These are phyloP conservation scores for Suillus sp. DNA, from an alignment of 768 basidiomycete genomes.

Conservation along the genomic window DNA sequence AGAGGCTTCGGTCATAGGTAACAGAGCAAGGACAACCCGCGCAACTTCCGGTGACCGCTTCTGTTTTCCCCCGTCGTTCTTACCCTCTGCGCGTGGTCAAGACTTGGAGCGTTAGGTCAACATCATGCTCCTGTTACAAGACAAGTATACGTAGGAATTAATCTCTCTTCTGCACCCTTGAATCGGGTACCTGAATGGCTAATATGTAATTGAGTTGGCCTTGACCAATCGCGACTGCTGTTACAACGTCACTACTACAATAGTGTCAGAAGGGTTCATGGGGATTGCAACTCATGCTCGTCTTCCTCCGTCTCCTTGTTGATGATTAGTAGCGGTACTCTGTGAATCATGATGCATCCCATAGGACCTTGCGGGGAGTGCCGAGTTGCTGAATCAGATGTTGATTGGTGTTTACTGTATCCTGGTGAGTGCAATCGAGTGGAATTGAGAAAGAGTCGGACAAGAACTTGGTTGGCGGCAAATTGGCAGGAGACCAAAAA, in stretches of 20 bases:
- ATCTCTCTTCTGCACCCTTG: background rate
- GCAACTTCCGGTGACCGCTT: background rate
- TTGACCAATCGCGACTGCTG: background rate
- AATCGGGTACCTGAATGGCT: constrained; percentile 4
- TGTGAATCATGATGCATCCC: background rate
- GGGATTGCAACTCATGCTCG: background rate
- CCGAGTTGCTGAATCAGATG: constrained; percentile 5
- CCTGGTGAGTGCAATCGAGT: constrained; percentile 5
- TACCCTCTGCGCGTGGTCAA: background rate
- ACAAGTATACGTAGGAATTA: background rate
- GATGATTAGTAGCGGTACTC: background rate
- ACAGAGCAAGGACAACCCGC: background rate
- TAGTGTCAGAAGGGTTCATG: background rate
- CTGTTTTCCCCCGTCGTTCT: background rate
- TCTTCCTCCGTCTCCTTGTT: background rate
- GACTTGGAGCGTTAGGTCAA: background rate
- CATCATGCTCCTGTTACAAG: background rate
- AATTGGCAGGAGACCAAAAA: constrained; percentile 7
- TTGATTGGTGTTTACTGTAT: constrained; percentile 5
- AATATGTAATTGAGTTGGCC: background rate
- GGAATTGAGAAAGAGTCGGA: constrained; percentile 1
- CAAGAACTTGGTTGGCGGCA: constrained; percentile 4
- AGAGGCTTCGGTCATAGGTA: background rate
- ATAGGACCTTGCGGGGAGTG: constrained; percentile 2
- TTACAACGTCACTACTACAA: background rate